Base-by-base conservation (phyloP, 2,329 filamentous ascomycete species). In the Gremmenia infestans region DNA sequence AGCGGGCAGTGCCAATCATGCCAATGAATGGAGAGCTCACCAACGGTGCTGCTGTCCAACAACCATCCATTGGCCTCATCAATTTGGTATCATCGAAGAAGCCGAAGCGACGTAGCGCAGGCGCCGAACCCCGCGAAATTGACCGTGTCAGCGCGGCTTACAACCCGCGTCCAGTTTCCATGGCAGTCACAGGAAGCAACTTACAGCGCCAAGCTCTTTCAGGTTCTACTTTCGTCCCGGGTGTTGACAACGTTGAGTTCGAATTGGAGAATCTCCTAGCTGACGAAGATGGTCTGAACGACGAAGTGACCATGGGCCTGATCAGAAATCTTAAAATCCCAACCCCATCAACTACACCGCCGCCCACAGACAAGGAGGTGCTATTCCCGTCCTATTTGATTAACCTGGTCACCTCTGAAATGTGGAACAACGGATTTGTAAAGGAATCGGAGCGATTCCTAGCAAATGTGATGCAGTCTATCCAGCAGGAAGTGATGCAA, bases 341-440 rank as follows among this genome's bases (percentile, higher is more conserved):
- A 19, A 86, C 87, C 11, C 93, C 94, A 47, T 89, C 86, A 69
- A 87, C 89, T 36, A 93, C 84, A 52, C 92, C 93, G 19, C 88
- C 92, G 52, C 93, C 94, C 11, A 96, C 91, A 17, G 94, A 99
- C 75, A 99, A 99, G 78, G 94, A 99, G 73, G 93, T 99, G 22
- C 81, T 99, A 52, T 99, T 99, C 86, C 94, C 94, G 36, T 93
- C 94, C 9, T 99, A 97, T 73, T 86, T 99, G 66, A 99, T 99
- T 79, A 99, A 99, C 74, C 81, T 99, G 59, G 94, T 99, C 61
- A 99, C 94, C 12, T 97, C 92, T 15, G 94, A 99, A 77, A 99
- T 99, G 94, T 99, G 94, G 94, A 99, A 99, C 78, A 99, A 99
- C 68, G 94, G 94, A 48, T 99, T 97, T 70, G 94, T 99, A 67